Evolutionary conservation across 1,284 basidiomycete genomes (phyloP).

Genomic region (Microbotryum intermedium): DNA sequence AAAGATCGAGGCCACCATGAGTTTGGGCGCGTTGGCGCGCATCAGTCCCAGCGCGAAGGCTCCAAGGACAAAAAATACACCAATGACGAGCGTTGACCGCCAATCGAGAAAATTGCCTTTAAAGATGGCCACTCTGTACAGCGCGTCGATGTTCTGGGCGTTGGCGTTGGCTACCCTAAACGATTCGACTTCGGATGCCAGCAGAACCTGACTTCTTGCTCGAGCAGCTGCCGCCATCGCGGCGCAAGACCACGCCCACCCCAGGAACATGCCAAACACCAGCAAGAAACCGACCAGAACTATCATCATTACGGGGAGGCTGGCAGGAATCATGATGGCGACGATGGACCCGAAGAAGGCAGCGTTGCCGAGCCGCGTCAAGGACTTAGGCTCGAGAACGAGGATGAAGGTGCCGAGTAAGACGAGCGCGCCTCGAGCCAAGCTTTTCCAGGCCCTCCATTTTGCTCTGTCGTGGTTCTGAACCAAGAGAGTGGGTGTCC

Average conservation of each 20-base stretch:
- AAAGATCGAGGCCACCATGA: slow-evolving; percentile 43
- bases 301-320: slow-evolving; percentile 33
- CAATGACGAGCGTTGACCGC: slow-evolving; percentile 50
- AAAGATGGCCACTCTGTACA: slow-evolving; percentile 51
- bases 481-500: too few species aligned
- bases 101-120: slow-evolving; percentile 60
- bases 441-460: slow-evolving; percentile 17
- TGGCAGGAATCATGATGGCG: slow-evolving; percentile 35
- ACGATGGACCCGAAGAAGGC: slow-evolving; percentile 35
- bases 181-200: slow-evolving; percentile 46
- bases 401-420: slow-evolving; percentile 34
- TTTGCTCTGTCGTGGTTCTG: background rate
- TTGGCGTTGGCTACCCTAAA: slow-evolving; percentile 42
- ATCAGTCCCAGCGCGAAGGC: slow-evolving; percentile 53
- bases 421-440: slow-evolving; percentile 23
- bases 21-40: slow-evolving; percentile 54
- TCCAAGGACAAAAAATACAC: slow-evolving; percentile 60
- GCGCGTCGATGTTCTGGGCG: slow-evolving; percentile 47
- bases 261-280: slow-evolving; percentile 53
- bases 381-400: slow-evolving; percentile 32
- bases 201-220: slow-evolving; percentile 50
- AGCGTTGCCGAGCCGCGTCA: slow-evolving; percentile 34
- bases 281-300: slow-evolving; percentile 47
- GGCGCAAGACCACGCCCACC: slow-evolving; percentile 66
- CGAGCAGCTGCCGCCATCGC: slow-evolving; percentile 58